These are phyloP conservation scores for Coccomyxa sp. DNA, from an alignment of 139 green algal genomes.

Conservation along the genomic window DNA sequence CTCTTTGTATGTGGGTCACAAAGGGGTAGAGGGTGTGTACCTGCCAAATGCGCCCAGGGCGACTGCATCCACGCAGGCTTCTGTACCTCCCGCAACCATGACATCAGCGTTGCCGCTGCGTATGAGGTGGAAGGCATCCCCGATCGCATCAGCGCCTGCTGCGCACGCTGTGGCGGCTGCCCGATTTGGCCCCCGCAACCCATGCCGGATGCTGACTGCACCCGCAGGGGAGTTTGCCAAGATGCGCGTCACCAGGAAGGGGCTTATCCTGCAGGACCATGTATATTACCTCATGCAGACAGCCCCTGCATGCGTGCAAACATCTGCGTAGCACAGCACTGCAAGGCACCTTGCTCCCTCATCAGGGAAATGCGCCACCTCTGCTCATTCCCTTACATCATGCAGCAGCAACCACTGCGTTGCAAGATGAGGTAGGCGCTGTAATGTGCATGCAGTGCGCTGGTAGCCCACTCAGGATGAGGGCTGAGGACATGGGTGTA, in stretches of 20 bases:
- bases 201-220: conserved; percentile 74
- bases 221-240: conserved; percentile 92
- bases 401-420: too few relatives aligned
- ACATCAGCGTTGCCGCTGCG: conserved; percentile 78
- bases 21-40: not conserved
- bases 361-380: too few relatives aligned
- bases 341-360: too few relatives aligned
- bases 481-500: not conserved
- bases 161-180: conserved; percentile 69
- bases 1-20: not conserved
- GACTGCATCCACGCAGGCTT: conserved; percentile 86
- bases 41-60: conserved; percentile 75
- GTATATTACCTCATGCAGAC: too few relatives aligned
- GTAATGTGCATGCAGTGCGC: too few relatives aligned
- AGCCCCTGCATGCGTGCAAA: too few relatives aligned
- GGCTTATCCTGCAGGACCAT: conserved; percentile 66
- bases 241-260: conserved; percentile 91
- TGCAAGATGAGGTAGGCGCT: too few relatives aligned
- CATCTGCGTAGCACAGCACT: too few relatives aligned
- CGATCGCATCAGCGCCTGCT: conserved; percentile 63
- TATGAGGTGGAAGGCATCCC: conserved; percentile 81
- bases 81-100: conserved; percentile 84
- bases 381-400: too few relatives aligned
- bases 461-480: too few relatives aligned
- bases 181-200: conserved; percentile 79